Evolutionary conservation across 306 rosid genomes (phyloP), one percentile per base, ranked within the genome.

Genomic region (Quercus dentata): DNA sequence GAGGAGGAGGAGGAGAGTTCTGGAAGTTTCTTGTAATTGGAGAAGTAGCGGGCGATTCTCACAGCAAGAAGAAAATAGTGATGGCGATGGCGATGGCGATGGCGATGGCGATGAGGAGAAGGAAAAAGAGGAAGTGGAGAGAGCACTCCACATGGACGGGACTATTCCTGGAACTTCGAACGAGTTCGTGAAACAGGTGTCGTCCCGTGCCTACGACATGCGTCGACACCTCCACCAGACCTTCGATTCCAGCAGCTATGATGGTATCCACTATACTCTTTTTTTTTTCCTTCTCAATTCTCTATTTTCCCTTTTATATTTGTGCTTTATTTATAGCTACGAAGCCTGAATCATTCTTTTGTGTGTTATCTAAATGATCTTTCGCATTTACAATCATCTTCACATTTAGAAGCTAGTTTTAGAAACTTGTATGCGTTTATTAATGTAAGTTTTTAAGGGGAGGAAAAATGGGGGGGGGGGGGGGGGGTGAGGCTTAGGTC

Each of bases 181-280:
- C 44, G 99, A 95, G 87, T 93, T 95, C 54, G 87, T 95, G 41
- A 93, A 89, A 74, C 89, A 85, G 44, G 93, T 95, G 17, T 95
- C 99, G 15, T 95, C 99, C 1, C 99, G 98, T 61, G 99, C 99
- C 69, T 95, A 95, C 80, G 97, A 90, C 73, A 93, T 95, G 90
- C 92, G 98, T 5, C 87, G 98, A 78, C 89, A 93, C 54, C 98
- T 95, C 51, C 94, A 93, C 51, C 97, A 95, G 76, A 76, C 91
- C 23, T 83, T 91, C 55, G 98, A 95, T 78, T 75, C 87, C 85
- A 87, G 98, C 89, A 91, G 98, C 89, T 95, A 95, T 57, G 99
- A 95, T 33, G 99, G 99, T 27, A 27, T 27, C 2, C 2, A 27
- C 2, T 27, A 27, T 27, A 1, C 28, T 27, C 28, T 31, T 31